Conservation (phyloP, 441 rosid genomes). For the Corymbia calophylla region DNA sequence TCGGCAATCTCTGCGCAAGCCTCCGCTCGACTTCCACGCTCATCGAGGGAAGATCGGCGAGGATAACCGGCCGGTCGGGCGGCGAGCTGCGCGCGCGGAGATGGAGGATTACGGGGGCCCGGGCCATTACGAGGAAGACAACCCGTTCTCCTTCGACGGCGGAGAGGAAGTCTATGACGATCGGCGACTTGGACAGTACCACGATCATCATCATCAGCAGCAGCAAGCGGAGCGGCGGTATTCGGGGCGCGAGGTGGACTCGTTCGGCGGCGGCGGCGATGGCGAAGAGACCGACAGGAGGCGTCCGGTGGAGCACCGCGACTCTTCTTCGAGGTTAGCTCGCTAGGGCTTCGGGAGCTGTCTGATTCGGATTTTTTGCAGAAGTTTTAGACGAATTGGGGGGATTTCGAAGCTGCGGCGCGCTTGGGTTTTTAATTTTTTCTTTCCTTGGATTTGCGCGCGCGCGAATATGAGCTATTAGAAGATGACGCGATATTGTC, state of each 20-base stretch:
- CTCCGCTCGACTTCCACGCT: not conserved
- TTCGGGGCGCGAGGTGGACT: not conserved
- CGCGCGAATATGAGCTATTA: not conserved
- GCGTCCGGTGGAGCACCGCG: not conserved
- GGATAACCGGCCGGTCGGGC: not conserved
- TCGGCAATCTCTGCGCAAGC: not conserved
- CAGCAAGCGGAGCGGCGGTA: not conserved
- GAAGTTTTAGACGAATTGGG: not conserved
- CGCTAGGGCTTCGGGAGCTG: not conserved
- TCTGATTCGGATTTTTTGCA: not conserved
- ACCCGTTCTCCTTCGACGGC: not conserved
- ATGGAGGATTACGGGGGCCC: not conserved
- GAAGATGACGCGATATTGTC: not conserved
- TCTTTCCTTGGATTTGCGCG: not conserved
- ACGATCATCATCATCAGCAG: not conserved
- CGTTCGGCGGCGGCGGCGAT: not conserved
- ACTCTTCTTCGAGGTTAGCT: constrained; percentile 2
- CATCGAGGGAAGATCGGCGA: not conserved
- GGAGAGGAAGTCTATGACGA: not conserved
- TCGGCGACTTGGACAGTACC: not conserved
- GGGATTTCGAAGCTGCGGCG: not conserved
- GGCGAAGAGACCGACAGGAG: not conserved
- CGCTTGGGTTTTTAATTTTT: not conserved
- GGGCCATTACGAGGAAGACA: not conserved
- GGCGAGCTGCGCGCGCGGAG: not conserved